These are phyloP conservation scores for Neurospora sp. DNA, from an alignment of 495 filamentous ascomycete species.

Conservation along the genomic window DNA sequence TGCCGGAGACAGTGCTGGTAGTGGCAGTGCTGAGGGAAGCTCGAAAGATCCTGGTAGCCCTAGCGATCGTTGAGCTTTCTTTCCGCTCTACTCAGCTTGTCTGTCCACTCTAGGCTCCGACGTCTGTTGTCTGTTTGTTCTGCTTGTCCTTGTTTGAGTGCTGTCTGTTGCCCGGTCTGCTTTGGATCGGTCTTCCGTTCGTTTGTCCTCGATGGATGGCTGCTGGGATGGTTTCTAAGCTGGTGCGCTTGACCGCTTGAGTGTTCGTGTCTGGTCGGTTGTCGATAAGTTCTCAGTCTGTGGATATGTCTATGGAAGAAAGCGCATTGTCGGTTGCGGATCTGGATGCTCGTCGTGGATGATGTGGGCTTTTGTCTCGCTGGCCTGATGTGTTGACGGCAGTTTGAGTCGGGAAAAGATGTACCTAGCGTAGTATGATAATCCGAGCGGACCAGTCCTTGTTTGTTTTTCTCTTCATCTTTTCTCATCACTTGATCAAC, in stretches of 20 bases:
- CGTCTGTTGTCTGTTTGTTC: not conserved
- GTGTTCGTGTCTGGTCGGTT: not conserved
- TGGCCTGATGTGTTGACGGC: not conserved
- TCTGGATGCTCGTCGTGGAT: not conserved
- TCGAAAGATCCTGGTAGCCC: conserved; percentile 20
- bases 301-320: no score
- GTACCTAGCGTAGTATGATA: not conserved
- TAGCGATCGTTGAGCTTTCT: conserved; percentile 5
- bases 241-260: not conserved
- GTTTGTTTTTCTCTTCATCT: not conserved
- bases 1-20: conserved; percentile 18
- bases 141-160: not conserved
- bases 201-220: not conserved
- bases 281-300: no score
- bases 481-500: not conserved
- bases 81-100: not conserved
- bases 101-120: not conserved
- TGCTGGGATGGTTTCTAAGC: not conserved
- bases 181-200: not conserved
- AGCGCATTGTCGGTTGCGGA: no score
- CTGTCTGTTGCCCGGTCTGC: not conserved
- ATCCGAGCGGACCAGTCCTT: not conserved
- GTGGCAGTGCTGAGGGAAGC: conserved; percentile 11
- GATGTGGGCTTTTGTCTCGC: not conserved
- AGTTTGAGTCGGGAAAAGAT: not conserved